A percentile compares a stretch with the other conserved stretches of the same genome.
Evolutionary conservation across 1,284 basidiomycete species (phyloP).

Genomic region (Apiotrichum montevideense): DNA sequence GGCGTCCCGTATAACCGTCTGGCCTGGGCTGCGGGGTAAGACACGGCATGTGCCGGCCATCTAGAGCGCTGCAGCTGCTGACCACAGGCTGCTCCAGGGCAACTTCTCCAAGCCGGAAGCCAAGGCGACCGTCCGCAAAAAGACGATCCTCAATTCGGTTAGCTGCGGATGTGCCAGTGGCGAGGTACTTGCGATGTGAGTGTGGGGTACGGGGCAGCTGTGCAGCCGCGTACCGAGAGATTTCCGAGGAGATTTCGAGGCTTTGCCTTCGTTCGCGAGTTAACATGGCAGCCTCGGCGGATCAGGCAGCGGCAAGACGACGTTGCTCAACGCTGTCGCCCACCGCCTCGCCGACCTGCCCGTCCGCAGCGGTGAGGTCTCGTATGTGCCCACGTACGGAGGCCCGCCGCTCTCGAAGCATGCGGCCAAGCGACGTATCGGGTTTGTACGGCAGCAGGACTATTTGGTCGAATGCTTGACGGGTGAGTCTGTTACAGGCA

Average conservation of each 20-base stretch:
- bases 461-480: constrained; percentile 46
- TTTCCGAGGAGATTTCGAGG: too few species aligned
- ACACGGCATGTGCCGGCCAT: not conserved
- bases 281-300: constrained; percentile 35
- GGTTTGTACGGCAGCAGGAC: constrained; percentile 46
- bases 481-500: constrained; percentile 22
- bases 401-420: constrained; percentile 13
- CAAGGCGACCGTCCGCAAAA: constrained; percentile 19
- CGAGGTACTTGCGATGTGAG: constrained; percentile 47
- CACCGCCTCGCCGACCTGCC: constrained; percentile 42
- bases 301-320: constrained; percentile 47
- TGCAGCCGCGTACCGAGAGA: too few species aligned
- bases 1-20: constrained; percentile 35
- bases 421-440: constrained; percentile 42
- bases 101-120: constrained; percentile 4
- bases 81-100: constrained; percentile 7
- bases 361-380: constrained; percentile 35
- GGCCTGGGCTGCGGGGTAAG: not conserved
- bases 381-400: constrained; percentile 8
- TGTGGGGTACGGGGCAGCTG: not conserved
- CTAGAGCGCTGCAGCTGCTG: not conserved
- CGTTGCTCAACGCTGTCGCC: constrained; percentile 47
- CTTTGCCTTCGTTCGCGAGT: not conserved
- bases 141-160: constrained; percentile 43
- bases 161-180: constrained; percentile 40